Conservation (phyloP, 768 basidiomycete species). For the Gloeophyllum trabeum region DNA sequence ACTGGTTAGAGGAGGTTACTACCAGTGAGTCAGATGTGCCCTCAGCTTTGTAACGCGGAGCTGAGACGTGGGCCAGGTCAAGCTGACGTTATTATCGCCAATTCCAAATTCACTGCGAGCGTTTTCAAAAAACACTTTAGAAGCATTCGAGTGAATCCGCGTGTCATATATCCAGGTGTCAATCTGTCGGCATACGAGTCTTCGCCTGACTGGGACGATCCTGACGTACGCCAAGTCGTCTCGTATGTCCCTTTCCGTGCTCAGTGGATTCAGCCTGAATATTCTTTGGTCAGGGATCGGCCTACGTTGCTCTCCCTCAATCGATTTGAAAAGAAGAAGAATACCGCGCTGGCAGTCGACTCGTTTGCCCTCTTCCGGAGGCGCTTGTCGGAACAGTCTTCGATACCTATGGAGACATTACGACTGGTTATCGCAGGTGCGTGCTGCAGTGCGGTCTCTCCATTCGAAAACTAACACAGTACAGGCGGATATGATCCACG, state of each 20-base stretch:
- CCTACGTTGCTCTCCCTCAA: conserved; percentile 85
- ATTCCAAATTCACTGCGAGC: conserved; percentile 82
- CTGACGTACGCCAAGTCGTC: conserved; percentile 39
- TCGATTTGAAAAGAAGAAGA: conserved; percentile 95
- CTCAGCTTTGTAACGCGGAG: background rate
- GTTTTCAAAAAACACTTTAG: conserved; percentile 71
- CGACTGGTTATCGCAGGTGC: conserved; percentile 75
- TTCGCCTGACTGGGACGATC: conserved; percentile 26
- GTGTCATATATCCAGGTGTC: conserved; percentile 94
- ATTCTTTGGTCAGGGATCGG: conserved; percentile 26
- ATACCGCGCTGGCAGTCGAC: conserved; percentile 67
- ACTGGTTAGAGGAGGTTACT: conserved; percentile 81
- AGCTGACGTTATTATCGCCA: conserved; percentile 84
- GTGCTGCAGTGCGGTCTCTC: conserved; percentile 5
- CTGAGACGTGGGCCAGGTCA: conserved; percentile 55
- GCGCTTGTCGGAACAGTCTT: conserved; percentile 8
- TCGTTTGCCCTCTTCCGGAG: conserved; percentile 54
- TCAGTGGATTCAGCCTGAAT: conserved; percentile 4
- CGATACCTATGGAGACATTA: conserved; percentile 20
- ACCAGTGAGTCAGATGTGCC: conserved; percentile 76
- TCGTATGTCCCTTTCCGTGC: conserved; percentile 36
- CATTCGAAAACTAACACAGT: background rate
- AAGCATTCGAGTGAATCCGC: conserved; percentile 47
- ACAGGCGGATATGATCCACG: conserved; percentile 87
- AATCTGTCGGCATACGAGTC: conserved; percentile 64